Percentiles rank a stretch among this genome's conserved stretches.
Conservation (phyloP, 352 stramenopile genomes). For the Hyaloperonospora brassicae region DNA sequence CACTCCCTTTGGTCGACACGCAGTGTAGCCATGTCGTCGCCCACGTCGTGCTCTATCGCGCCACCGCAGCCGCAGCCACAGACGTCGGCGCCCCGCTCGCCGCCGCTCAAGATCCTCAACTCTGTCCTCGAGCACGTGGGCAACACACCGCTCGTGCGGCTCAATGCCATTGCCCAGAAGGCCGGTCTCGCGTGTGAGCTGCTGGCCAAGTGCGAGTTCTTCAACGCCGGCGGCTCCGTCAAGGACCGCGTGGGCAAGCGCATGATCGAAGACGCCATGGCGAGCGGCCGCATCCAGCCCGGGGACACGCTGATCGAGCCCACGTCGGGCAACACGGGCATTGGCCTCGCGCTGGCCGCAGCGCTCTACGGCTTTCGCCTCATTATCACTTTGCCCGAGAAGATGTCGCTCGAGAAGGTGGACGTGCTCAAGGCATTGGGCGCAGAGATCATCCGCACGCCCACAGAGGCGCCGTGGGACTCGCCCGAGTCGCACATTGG, state of each 20-base stretch:
- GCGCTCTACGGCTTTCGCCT: conserved; percentile 95
- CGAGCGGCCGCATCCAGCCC: conserved; percentile 84
- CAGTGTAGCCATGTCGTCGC: too few species aligned
- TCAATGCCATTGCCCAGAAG: conserved; percentile 90
- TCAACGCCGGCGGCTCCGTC: conserved; percentile 91
- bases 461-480: conserved; percentile 93
- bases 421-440: conserved; percentile 94
- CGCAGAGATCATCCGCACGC: conserved; percentile 94
- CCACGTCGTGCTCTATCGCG: conserved; percentile 61
- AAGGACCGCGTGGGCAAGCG: conserved; percentile 89
- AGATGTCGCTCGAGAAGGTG: conserved; percentile 96
- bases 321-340: conserved; percentile 96
- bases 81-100: conserved; percentile 3
- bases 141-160: conserved; percentile 91
- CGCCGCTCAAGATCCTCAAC: conserved; percentile 83
- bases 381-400: conserved; percentile 91
- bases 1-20: too few species aligned
- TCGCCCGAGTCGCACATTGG: conserved; percentile 92
- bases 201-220: conserved; percentile 95
- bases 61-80: conserved; percentile 55
- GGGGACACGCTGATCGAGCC: conserved; percentile 96
- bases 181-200: conserved; percentile 91
- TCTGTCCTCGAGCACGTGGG: conserved; percentile 91
- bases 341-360: conserved; percentile 94
- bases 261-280: conserved; percentile 91